phyloP scores from a whole-genome alignment of 2,329 filamentous ascomycete genomes.

The Hypoxylon sp. region DNA sequence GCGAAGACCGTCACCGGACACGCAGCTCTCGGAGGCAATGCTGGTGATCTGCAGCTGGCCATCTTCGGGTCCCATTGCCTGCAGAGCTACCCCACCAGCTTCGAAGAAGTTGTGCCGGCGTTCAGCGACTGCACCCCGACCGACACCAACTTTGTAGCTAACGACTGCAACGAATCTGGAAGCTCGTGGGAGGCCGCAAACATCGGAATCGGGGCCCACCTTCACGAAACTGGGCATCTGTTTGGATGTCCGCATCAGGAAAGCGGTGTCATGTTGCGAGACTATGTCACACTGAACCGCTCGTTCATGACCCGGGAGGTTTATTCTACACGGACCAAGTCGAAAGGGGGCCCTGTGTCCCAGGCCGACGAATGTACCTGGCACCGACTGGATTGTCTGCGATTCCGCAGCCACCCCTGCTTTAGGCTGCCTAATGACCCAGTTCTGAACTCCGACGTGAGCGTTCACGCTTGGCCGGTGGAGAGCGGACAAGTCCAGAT shows the following conservation, averaged over 20 bases:
- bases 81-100: conserved; percentile 86
- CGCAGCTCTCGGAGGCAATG: conserved; percentile 79
- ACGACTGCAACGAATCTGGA: conserved; percentile 85
- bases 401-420: conserved; percentile 89
- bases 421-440: conserved; percentile 84
- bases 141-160: conserved; percentile 79
- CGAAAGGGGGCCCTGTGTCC: conserved; percentile 77
- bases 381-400: conserved; percentile 88
- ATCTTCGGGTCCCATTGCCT: conserved; percentile 93
- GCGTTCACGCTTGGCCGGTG: conserved; percentile 85
- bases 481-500: conserved; percentile 79
- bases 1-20: conserved; percentile 78
- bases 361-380: conserved; percentile 86
- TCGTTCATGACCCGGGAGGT: conserved; percentile 83
- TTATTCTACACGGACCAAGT: conserved; percentile 86
- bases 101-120: conserved; percentile 89
- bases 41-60: conserved; percentile 78
- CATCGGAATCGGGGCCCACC: conserved; percentile 89
- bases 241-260: conserved; percentile 92
- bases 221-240: conserved; percentile 89
- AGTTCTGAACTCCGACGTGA: conserved; percentile 69
- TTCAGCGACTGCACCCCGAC: conserved; percentile 92
- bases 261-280: conserved; percentile 88
- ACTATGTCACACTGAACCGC: conserved; percentile 85
- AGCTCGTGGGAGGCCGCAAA: conserved; percentile 97